Percentiles rank a stretch among this genome's conserved stretches.
Conservation (phyloP, 352 stramenopile genomes). For the Nothophytophthora sp. region DNA sequence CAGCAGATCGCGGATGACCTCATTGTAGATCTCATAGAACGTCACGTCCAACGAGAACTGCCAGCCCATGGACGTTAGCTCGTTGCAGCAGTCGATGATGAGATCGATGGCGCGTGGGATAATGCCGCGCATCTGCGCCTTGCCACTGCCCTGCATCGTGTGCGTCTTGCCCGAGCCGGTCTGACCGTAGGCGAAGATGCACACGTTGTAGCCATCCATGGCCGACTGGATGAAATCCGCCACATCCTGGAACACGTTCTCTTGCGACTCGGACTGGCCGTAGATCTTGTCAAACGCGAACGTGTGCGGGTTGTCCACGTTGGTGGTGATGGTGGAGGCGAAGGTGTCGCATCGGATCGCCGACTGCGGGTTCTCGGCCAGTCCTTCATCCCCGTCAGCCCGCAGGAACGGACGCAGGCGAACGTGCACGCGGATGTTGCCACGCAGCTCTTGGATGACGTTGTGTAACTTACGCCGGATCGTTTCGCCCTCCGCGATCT, state of each 20-base stretch:
- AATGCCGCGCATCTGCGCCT: constrained; percentile 96
- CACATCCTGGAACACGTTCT: constrained; percentile 94
- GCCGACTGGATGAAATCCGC: constrained; percentile 90
- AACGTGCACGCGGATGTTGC: constrained; percentile 99
- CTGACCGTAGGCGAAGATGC: constrained; percentile 99
- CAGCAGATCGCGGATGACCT: constrained; percentile 98
- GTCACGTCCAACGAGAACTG: constrained; percentile 96
- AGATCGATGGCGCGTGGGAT: constrained; percentile 97
- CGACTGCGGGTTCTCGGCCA: constrained; percentile 44
- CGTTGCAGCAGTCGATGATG: constrained; percentile 79
- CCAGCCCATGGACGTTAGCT: constrained; percentile 90
- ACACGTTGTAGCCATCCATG: constrained; percentile 99
- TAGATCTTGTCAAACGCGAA: constrained; percentile 99
- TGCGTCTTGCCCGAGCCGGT: constrained; percentile 98
- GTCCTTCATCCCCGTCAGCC: constrained; percentile 70
- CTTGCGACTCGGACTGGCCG: constrained; percentile 93
- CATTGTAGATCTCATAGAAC: constrained; percentile 99
- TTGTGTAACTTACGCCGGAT: constrained; percentile 98
- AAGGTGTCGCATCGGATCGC: constrained; percentile 71
- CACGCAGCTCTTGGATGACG: constrained; percentile 98
- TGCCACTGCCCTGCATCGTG: constrained; percentile 98
- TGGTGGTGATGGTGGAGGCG: constrained; percentile 71
- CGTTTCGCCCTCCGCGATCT: constrained; percentile 61
- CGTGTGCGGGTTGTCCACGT: constrained; percentile 68
- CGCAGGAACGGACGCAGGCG: constrained; percentile 92